These are phyloP conservation scores for Harrya chromipes DNA, from an alignment of 768 basidiomycete genomes.

Conservation along the genomic window DNA sequence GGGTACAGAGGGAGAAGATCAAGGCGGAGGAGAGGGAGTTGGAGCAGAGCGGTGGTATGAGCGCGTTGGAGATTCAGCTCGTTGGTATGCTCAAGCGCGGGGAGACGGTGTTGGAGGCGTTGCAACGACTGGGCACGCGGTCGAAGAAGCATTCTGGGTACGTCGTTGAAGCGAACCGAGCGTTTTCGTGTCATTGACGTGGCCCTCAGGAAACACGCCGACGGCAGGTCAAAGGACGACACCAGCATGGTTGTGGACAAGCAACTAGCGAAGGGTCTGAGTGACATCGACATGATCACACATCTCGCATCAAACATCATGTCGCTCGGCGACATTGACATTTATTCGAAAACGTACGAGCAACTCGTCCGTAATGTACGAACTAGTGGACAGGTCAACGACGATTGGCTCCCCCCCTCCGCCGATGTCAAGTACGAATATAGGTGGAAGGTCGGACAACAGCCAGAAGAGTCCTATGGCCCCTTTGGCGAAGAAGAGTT, in stretches of 20 bases:
- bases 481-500: constrained; percentile 82
- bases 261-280: constrained; percentile 30
- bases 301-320: constrained; percentile 86
- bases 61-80: constrained; percentile 61
- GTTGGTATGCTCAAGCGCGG: constrained; percentile 79
- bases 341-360: constrained; percentile 85
- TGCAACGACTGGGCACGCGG: constrained; percentile 76
- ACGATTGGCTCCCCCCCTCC: constrained; percentile 72
- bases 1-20: constrained; percentile 63
- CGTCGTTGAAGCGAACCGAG: neutral
- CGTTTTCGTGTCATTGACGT: neutral
- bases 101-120: constrained; percentile 85
- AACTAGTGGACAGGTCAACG: constrained; percentile 63
- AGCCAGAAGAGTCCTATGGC: constrained; percentile 60
- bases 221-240: constrained; percentile 31
- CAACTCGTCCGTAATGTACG: constrained; percentile 77
- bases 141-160: constrained; percentile 47
- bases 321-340: constrained; percentile 80
- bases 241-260: constrained; percentile 54
- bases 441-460: constrained; percentile 63
- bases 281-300: constrained; percentile 76
- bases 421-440: constrained; percentile 79
- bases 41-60: constrained; percentile 62
- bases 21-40: constrained; percentile 74
- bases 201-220: constrained; percentile 27